Conservation (phyloP, 2,329 filamentous ascomycete genomes). For the Paecilomyces variotii region DNA sequence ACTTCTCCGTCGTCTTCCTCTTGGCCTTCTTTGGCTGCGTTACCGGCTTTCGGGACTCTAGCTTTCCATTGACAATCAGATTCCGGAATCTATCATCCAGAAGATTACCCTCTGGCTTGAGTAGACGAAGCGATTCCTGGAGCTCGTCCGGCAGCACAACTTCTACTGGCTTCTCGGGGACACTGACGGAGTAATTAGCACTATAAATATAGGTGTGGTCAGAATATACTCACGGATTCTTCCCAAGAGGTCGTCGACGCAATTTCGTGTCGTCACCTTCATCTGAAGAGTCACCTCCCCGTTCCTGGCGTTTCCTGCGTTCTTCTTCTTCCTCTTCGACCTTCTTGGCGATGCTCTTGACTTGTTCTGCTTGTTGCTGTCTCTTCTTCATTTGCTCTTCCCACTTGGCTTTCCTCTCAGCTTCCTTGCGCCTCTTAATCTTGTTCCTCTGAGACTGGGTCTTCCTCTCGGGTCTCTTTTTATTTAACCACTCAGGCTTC, state of each 20-base stretch:
- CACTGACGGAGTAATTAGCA: conserved; percentile 19
- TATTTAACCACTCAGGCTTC: conserved; percentile 56
- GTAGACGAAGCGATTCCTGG: conserved; percentile 67
- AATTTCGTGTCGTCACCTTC: conserved; percentile 58
- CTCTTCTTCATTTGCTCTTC: conserved; percentile 67
- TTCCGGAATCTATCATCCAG: conserved; percentile 87
- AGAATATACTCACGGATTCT: conserved; percentile 37
- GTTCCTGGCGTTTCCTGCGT: conserved; percentile 24
- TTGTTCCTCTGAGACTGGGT: conserved; percentile 80
- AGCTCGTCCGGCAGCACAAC: conserved; percentile 75
- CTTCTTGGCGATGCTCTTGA: conserved; percentile 58
- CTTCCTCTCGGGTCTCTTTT: conserved; percentile 76
- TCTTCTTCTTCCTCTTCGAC: conserved; percentile 44
- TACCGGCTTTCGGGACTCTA: conserved; percentile 73
- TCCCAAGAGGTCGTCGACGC: conserved; percentile 63
- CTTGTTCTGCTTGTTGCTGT: conserved; percentile 61
- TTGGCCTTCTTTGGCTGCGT: conserved; percentile 76
- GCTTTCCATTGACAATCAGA: conserved; percentile 77
- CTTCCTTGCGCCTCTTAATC: conserved; percentile 79
- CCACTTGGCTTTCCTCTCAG: conserved; percentile 67
- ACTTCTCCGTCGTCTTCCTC: conserved; percentile 84
- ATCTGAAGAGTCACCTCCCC: conserved; percentile 30
- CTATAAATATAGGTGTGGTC: neutral
- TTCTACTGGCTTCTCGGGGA: conserved; percentile 70
- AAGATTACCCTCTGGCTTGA: conserved; percentile 94